Percentiles rank a stretch among this genome's conserved stretches.
Evolutionary conservation across 352 stramenopile genomes (phyloP).

Genomic region (Phytophthora rubi): DNA sequence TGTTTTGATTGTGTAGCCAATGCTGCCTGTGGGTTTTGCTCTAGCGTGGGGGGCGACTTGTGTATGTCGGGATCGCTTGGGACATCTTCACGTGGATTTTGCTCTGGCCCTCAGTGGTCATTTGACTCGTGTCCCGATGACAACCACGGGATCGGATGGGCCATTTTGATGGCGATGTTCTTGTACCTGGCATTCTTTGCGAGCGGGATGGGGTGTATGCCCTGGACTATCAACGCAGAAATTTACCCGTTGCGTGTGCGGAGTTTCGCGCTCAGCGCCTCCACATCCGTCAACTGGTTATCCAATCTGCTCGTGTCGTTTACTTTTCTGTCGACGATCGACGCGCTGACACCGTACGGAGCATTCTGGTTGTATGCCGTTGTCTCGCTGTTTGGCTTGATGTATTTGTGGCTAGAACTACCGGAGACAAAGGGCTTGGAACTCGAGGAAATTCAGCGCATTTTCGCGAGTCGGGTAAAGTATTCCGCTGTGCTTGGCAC

Average conservation of each 20-base stretch:
- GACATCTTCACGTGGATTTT: constrained; percentile 26
- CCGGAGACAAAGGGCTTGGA: constrained; percentile 94
- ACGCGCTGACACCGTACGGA: constrained; percentile 56
- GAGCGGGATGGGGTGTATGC: constrained; percentile 87
- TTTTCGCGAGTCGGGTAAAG: constrained; percentile 61
- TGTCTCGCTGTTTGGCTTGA: constrained; percentile 73
- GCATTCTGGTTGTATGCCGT: constrained; percentile 93
- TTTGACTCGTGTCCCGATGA: constrained; percentile 61
- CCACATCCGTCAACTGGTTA: constrained; percentile 94
- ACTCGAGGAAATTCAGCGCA: constrained; percentile 92
- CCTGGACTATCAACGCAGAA: constrained; percentile 96
- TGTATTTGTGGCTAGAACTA: constrained; percentile 81
- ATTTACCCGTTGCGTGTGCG: constrained; percentile 93
- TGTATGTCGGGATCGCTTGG: constrained; percentile 38
- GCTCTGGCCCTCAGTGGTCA: constrained; percentile 39
- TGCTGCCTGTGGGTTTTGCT: constrained; percentile 47
- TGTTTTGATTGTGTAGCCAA: constrained; percentile 76
- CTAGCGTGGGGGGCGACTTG: constrained; percentile 15
- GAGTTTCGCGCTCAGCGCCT: constrained; percentile 84
- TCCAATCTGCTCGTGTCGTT: constrained; percentile 93
- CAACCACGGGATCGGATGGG: constrained; percentile 42
- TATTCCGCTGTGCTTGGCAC: constrained; percentile 18
- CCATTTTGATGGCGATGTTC: constrained; percentile 73
- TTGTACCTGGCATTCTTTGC: constrained; percentile 81
- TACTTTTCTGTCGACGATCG: constrained; percentile 93